Conservation (phyloP, 352 stramenopile genomes). For the Phytophthora agathidicida region DNA sequence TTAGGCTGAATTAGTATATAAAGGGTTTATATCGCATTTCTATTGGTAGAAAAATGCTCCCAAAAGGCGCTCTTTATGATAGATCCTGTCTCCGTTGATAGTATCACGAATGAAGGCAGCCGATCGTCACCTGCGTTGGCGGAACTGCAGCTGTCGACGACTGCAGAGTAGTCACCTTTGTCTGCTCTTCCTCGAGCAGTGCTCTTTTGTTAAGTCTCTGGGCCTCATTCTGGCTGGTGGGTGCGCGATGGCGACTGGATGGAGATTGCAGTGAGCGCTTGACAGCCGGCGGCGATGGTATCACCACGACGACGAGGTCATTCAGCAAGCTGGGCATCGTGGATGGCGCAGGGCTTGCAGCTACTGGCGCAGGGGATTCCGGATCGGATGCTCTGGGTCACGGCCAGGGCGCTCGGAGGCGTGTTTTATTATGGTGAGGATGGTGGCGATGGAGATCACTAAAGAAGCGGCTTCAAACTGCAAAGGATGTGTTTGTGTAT, state of each 20-base stretch:
- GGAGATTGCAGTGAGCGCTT: constrained; percentile 31
- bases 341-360: constrained; percentile 32
- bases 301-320: constrained; percentile 40
- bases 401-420: constrained; percentile 41
- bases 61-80: no score
- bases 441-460: not conserved
- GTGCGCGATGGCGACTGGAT: constrained; percentile 14
- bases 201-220: not conserved
- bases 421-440: constrained; percentile 57
- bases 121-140: no score
- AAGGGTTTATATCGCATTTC: no score
- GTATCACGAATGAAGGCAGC: no score
- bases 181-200: constrained; percentile 24
- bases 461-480: constrained; percentile 7
- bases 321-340: constrained; percentile 46
- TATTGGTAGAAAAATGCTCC: no score
- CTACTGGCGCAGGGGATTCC: constrained; percentile 46
- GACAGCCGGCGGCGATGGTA: constrained; percentile 14
- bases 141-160: no score
- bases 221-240: constrained; percentile 20
- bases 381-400: constrained; percentile 27
- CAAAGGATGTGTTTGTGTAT: constrained; percentile 16
- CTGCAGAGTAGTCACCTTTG: constrained; percentile 47
- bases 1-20: no score
- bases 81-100: no score